These are phyloP conservation scores for Solanum pinnatisectum DNA, from an alignment of 257 asterid species.

Conservation along the genomic window DNA sequence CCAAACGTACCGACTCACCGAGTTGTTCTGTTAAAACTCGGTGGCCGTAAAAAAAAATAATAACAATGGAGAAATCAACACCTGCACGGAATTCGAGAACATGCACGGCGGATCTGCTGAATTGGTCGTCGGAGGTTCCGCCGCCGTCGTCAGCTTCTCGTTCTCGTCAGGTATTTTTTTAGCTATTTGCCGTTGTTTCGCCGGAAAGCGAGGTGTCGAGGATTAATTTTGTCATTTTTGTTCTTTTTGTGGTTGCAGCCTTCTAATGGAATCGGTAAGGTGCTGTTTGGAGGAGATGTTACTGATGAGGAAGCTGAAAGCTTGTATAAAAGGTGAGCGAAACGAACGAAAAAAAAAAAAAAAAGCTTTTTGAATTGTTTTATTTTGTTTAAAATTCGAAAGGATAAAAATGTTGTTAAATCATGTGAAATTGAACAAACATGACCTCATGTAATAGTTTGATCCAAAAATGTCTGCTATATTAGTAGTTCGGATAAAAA, in stretches of 20 bases:
- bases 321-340: slow-evolving; percentile 53
- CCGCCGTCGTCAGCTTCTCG: slow-evolving; percentile 18
- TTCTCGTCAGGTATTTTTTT: slow-evolving; percentile 12
- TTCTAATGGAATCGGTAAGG: slow-evolving; percentile 65
- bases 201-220: not conserved
- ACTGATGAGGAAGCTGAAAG: slow-evolving; percentile 81
- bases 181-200: not conserved
- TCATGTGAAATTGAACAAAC: not conserved
- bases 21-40: not conserved
- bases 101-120: slow-evolving; percentile 61
- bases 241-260: slow-evolving; percentile 18
- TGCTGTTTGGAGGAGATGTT: slow-evolving; percentile 79
- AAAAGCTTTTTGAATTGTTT: not conserved
- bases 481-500: not conserved
- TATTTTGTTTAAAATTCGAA: not conserved
- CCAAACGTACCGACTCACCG: not conserved
- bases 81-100: slow-evolving; percentile 51
- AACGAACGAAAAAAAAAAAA: not conserved
- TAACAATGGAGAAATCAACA: slow-evolving; percentile 28
- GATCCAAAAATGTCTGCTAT: not conserved
- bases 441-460: not conserved
- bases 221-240: not conserved
- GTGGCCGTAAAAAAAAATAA: not conserved
- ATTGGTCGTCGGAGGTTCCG: slow-evolving; percentile 42
- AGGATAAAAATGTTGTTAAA: not conserved